Conservation (phyloP, 2,329 filamentous ascomycete species). For the Colletotrichum sp. region DNA sequence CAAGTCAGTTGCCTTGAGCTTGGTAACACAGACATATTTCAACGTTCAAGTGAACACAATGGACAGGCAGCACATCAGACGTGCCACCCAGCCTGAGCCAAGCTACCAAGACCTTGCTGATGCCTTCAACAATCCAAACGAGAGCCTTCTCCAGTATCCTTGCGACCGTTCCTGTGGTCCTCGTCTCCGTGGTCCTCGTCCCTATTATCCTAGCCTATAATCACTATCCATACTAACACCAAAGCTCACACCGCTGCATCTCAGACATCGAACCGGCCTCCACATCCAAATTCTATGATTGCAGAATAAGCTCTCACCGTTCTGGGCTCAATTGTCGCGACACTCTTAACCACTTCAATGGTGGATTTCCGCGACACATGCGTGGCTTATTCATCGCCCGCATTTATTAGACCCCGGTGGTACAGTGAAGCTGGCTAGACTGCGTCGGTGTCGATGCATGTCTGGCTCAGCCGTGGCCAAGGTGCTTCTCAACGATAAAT, state of each 20-base stretch:
- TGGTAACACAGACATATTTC: background rate
- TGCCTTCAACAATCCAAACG: background rate
- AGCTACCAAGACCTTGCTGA: background rate
- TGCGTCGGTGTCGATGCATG: background rate
- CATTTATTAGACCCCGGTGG: background rate
- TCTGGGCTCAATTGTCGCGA: background rate
- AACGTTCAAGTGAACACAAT: background rate
- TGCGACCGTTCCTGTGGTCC: background rate
- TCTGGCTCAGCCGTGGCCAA: background rate
- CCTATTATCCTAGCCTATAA: background rate
- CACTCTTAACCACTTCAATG: background rate
- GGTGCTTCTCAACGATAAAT: background rate
- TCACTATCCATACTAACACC: background rate
- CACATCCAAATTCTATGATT: background rate
- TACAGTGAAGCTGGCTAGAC: background rate
- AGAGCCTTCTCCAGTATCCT: background rate
- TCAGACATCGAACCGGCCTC: background rate
- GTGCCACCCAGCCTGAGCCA: background rate
- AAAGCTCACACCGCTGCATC: background rate
- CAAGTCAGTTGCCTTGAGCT: background rate
- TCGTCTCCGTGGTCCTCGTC: background rate
- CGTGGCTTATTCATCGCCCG: background rate
- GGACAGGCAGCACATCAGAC: background rate
- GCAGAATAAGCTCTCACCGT: background rate
- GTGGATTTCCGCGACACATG: background rate